Evolutionary conservation across 2,329 filamentous ascomycete species (phyloP).

Genomic region (Stachybotrys echinatus): DNA sequence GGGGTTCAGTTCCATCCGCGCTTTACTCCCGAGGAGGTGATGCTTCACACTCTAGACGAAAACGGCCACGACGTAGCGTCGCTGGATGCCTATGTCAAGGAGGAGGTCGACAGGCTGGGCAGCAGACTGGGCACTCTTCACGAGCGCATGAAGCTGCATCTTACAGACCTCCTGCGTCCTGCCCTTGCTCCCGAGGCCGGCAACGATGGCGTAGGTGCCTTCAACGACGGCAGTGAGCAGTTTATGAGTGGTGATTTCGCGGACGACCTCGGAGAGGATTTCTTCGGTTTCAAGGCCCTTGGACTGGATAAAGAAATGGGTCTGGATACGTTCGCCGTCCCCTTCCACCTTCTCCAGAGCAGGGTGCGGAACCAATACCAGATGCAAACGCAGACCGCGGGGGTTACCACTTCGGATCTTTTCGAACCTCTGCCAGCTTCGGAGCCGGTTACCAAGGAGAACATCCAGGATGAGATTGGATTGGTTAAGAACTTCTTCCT

Average conservation of each 20-base stretch:
- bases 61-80: slow-evolving; percentile 77
- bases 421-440: slow-evolving; percentile 65
- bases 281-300: slow-evolving; percentile 96
- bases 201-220: slow-evolving; percentile 80
- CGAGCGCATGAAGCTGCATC: slow-evolving; percentile 88
- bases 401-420: slow-evolving; percentile 52
- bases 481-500: slow-evolving; percentile 90
- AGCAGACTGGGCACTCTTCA: slow-evolving; percentile 78
- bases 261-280: slow-evolving; percentile 96
- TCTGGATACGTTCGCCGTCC: slow-evolving; percentile 80
- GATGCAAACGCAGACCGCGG: slow-evolving; percentile 62
- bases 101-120: slow-evolving; percentile 84
- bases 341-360: slow-evolving; percentile 88
- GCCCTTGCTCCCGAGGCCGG: slow-evolving; percentile 71
- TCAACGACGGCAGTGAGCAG: slow-evolving; percentile 95
- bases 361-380: slow-evolving; percentile 83
- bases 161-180: slow-evolving; percentile 88
- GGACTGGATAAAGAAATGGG: slow-evolving; percentile 90
- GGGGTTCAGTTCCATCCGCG: slow-evolving; percentile 51
- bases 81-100: slow-evolving; percentile 82
- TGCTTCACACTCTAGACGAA: slow-evolving; percentile 80
- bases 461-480: slow-evolving; percentile 74
- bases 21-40: slow-evolving; percentile 77
- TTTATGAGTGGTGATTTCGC: slow-evolving; percentile 96
- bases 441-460: slow-evolving; percentile 74